These are phyloP conservation scores for Aspergillus calidoustus DNA, from an alignment of 2,329 filamentous ascomycete genomes.

Conservation along the genomic window DNA sequence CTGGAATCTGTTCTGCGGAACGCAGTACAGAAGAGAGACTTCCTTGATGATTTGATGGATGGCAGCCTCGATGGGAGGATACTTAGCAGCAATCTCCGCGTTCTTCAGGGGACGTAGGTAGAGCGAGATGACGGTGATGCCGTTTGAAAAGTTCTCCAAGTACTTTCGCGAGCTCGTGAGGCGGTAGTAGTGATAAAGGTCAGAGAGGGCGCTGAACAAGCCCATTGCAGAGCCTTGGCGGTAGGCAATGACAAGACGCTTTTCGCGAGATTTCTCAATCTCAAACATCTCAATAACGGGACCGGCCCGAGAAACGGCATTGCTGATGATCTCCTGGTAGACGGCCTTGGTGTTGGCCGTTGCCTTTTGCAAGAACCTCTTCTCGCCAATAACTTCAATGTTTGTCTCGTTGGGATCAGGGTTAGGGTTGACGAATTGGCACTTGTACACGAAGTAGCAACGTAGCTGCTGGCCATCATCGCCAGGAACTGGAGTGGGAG, in stretches of 20 bases:
- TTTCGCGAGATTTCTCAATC: conserved; percentile 87
- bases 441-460: conserved; percentile 99
- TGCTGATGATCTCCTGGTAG: conserved; percentile 90
- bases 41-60: conserved; percentile 99
- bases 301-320: conserved; percentile 81
- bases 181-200: conserved; percentile 98
- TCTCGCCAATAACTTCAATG: conserved; percentile 89
- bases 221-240: conserved; percentile 89
- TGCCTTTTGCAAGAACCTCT: conserved; percentile 92
- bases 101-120: conserved; percentile 79
- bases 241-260: conserved; percentile 92
- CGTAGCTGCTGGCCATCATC: conserved; percentile 81
- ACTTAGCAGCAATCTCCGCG: conserved; percentile 58
- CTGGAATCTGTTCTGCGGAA: conserved; percentile 97
- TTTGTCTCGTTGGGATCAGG: conserved; percentile 79
- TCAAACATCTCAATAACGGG: conserved; percentile 98
- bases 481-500: conserved; percentile 76
- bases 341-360: conserved; percentile 94
- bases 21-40: conserved; percentile 93
- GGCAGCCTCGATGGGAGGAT: conserved; percentile 86
- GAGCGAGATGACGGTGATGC: conserved; percentile 94
- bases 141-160: conserved; percentile 98
- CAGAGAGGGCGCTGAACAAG: conserved; percentile 91
- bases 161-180: conserved; percentile 97
- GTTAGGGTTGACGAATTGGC: conserved; percentile 79